These are phyloP conservation scores for Leccinum arenicola DNA, from an alignment of 768 basidiomycete species.

Conservation along the genomic window DNA sequence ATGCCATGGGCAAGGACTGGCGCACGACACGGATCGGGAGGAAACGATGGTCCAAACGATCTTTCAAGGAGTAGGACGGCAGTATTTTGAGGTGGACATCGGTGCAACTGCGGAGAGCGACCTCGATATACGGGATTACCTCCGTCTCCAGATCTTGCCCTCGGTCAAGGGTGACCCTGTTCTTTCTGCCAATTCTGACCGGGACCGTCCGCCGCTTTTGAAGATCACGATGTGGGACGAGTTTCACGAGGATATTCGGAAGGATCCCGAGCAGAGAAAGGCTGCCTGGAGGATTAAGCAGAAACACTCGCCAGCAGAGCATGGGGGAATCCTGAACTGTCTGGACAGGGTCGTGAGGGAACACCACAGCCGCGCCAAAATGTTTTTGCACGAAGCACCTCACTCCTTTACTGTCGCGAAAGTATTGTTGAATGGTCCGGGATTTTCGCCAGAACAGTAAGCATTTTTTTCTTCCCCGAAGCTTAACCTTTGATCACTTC, in stretches of 20 bases:
- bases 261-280: background rate
- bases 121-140: background rate
- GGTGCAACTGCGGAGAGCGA: background rate
- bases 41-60: conserved; percentile 1
- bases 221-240: background rate
- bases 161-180: background rate
- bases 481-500: no score
- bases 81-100: background rate
- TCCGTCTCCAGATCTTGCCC: background rate
- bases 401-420: background rate
- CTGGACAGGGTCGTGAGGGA: background rate
- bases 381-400: background rate
- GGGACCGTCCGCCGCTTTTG: background rate
- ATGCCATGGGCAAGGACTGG: background rate
- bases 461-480: no score
- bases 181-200: background rate
- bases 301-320: background rate
- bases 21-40: background rate
- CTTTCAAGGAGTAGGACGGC: background rate
- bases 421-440: background rate
- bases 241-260: background rate
- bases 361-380: background rate
- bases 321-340: background rate
- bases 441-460: background rate
- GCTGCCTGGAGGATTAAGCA: background rate